Percentiles rank a stretch among this genome's conserved stretches.
Evolutionary conservation across 2,329 filamentous ascomycete species (phyloP).

Genomic region (Pseudogymnoascus sp.): DNA sequence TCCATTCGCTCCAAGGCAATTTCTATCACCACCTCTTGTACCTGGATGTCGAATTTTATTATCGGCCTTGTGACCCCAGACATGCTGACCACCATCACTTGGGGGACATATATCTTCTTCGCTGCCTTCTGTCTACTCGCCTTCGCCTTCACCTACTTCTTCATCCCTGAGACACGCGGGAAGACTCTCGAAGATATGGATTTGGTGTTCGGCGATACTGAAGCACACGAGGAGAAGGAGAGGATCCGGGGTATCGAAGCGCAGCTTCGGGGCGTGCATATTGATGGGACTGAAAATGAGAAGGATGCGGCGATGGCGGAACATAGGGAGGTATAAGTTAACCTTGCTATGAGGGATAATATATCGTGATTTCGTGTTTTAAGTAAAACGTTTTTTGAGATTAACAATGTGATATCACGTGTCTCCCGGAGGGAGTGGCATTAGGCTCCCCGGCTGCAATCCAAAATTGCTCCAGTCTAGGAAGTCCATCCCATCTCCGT

Average conservation of each 20-base stretch:
- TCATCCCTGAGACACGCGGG: conserved; percentile 51
- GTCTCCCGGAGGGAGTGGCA: not conserved
- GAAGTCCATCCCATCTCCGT: conserved; percentile 31
- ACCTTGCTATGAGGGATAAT: not conserved
- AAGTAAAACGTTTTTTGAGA: not conserved
- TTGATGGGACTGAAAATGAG: conserved; percentile 16
- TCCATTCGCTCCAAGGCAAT: conserved; percentile 54
- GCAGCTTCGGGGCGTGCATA: conserved; percentile 16
- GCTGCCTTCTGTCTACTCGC: conserved; percentile 43
- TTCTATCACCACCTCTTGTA: conserved; percentile 48
- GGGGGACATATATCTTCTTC: conserved; percentile 54
- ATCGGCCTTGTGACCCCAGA: conserved; percentile 47
- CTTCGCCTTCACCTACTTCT: conserved; percentile 42
- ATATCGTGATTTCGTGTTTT: not conserved
- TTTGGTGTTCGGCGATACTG: conserved; percentile 34
- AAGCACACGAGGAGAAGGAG: conserved; percentile 30
- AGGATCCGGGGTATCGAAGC: conserved; percentile 19
- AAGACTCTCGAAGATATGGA: conserved; percentile 51
- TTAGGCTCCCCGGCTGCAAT: not conserved
- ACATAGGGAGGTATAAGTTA: conserved; percentile 10
- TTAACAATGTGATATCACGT: not conserved
- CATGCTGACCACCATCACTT: conserved; percentile 45
- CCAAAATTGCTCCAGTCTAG: conserved; percentile 33
- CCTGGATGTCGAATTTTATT: conserved; percentile 52
- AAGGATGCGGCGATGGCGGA: conserved; percentile 10